Evolutionary conservation across 192 early-diverging fungal genomes (phyloP), one percentile per base, ranked within the genome.

Genomic region (Coemansia asiatica): DNA sequence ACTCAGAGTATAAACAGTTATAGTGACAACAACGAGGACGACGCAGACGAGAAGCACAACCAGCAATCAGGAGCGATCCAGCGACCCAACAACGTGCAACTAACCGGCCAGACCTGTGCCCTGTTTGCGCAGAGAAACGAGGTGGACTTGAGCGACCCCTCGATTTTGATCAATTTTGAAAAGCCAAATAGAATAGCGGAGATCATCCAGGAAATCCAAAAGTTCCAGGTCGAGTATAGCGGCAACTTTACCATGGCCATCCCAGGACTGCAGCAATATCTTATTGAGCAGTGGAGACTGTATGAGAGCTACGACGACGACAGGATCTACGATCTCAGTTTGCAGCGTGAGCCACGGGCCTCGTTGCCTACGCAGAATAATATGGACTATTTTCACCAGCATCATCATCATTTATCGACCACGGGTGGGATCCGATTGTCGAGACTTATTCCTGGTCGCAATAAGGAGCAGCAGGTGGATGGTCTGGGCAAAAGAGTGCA

Each of bases 101-200:
- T 82, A 4, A 77, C 71, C 1, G 78, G 78, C 21, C 78, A 81
- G 53, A 75, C 73, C 4, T 81, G 78, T 22, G 78, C 73, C 0
- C 57, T 76, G 21, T 81, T 75, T 59, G 67, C 73, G 0, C 60
- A 46, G 6, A 63, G 75, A 35, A 31, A 63, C 18, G 66, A 69
- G 21, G 54, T 82, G 12, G 75, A 82, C 26, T 59, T 82, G 16
- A 28, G 65, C 50, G 71, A 44, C 51, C 74, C 63, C 2, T 69
- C 71, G 16, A 72, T 75, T n/a, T 81, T 92, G 27, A 88, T 95
- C 69, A 95, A 95, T 71, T 92, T 95, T 79, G 89, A 90, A 71
- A 94, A 95, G 58, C 84, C 88, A 61, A 77, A 87, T 59, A 85
- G 86, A 18, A 69, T 85, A 10, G 78, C 85, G 0, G 68, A 72